These are phyloP conservation scores for Taxawa tesnikishii DNA, from an alignment of 2,329 filamentous ascomycete genomes.

Conservation along the genomic window DNA sequence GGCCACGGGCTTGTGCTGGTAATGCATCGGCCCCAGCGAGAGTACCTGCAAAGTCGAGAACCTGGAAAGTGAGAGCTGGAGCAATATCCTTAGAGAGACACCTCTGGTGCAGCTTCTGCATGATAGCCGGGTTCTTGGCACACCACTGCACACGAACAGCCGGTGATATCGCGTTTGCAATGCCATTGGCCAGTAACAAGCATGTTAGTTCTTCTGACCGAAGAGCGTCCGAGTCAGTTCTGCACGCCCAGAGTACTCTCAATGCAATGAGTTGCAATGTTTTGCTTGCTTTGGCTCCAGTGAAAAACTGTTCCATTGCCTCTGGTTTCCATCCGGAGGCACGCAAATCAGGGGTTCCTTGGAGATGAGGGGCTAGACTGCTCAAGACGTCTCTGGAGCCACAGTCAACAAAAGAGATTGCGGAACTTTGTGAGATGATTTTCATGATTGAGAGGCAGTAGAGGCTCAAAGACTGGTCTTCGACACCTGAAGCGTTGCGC, in stretches of 20 bases:
- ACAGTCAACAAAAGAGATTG: too few species aligned
- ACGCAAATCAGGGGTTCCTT: too few species aligned
- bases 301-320: slow-evolving; percentile 20
- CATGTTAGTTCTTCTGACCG: slow-evolving; percentile 12
- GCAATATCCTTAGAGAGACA: slow-evolving; percentile 9
- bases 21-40: slow-evolving; percentile 4
- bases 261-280: slow-evolving; percentile 21
- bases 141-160: slow-evolving; percentile 18
- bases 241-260: slow-evolving; percentile 18
- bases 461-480: slow-evolving; percentile 19
- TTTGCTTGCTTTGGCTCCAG: slow-evolving; percentile 18
- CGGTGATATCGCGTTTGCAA: slow-evolving; percentile 15
- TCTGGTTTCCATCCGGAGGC: slow-evolving; percentile 19
- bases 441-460: slow-evolving; percentile 25
- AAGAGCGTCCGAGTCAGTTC: slow-evolving; percentile 7
- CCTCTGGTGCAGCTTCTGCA: slow-evolving; percentile 22
- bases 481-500: slow-evolving; percentile 10
- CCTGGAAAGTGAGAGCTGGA: slow-evolving; percentile 6
- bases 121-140: slow-evolving; percentile 14
- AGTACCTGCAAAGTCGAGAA: slow-evolving; percentile 6
- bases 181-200: slow-evolving; percentile 15
- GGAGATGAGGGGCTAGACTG: too few species aligned
- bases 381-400: too few species aligned
- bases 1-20: slow-evolving; percentile 3
- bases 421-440: slow-evolving; percentile 9